These are phyloP conservation scores for Pythium scleroteichum DNA, from an alignment of 352 stramenopile species.

Conservation along the genomic window DNA sequence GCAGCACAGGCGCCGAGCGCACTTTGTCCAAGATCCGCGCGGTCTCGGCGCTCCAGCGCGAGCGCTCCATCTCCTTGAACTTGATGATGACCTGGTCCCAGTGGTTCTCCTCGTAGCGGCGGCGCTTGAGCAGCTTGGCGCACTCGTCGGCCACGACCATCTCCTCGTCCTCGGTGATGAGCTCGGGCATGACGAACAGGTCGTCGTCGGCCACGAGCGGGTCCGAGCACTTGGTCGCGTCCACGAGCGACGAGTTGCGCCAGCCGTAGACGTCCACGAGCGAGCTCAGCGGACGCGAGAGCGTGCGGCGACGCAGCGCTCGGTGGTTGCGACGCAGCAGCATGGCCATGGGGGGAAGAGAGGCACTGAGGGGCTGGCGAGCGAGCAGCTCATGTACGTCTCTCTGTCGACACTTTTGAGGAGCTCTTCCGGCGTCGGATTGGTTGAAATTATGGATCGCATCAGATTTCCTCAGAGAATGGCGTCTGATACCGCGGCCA, in stretches of 20 bases:
- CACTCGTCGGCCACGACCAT: conserved; percentile 71
- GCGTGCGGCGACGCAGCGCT: background rate
- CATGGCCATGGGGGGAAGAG: background rate
- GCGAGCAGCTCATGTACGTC: background rate
- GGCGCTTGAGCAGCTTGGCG: conserved; percentile 53
- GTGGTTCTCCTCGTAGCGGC: conserved; percentile 80
- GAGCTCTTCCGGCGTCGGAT: background rate
- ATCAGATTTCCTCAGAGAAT: background rate
- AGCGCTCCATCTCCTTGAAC: conserved; percentile 89
- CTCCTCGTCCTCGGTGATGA: conserved; percentile 80
- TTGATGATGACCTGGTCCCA: conserved; percentile 89
- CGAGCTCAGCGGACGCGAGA: conserved; percentile 25
- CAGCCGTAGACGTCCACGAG: conserved; percentile 20
- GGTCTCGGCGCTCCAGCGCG: conserved; percentile 75
- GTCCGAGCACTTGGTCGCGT: conserved; percentile 60
- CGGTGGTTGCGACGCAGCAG: background rate
- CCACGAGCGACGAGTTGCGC: conserved; percentile 34
- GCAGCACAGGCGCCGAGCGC: conserved; percentile 53
- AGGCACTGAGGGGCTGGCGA: background rate
- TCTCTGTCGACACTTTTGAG: conserved; percentile 5
- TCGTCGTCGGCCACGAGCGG: conserved; percentile 57
- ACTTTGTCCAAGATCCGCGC: conserved; percentile 64
- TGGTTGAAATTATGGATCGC: conserved; percentile 3
- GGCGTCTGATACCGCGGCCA: background rate
- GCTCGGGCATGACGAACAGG: conserved; percentile 62